phyloP scores from a whole-genome alignment of 768 basidiomycete genomes.

The Mycena venus region DNA sequence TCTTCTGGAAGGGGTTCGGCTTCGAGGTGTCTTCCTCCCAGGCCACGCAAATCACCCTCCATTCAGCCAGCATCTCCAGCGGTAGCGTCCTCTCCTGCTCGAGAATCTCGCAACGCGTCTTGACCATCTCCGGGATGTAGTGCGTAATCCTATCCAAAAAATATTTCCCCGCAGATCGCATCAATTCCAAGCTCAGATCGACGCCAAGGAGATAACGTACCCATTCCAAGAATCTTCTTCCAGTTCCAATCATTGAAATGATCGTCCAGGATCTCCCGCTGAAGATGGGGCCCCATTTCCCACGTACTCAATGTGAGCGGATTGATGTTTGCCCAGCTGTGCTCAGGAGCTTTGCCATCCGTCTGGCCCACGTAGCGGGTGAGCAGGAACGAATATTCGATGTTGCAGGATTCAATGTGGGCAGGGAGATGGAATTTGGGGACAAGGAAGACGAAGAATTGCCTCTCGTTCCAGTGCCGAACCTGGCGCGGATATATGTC shows the following conservation, averaged over 20 bases:
- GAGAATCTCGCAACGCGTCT: not conserved
- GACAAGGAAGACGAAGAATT: slow-evolving; percentile 34
- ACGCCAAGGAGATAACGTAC: not conserved
- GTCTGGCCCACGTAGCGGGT: slow-evolving; percentile 50
- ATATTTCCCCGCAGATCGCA: not conserved
- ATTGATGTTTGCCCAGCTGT: slow-evolving; percentile 49
- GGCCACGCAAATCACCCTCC: not conserved
- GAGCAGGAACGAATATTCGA: slow-evolving; percentile 38
- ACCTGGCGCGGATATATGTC: slow-evolving; percentile 17
- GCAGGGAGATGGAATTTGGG: slow-evolving; percentile 46
- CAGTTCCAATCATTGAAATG: slow-evolving; percentile 25
- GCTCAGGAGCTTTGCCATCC: slow-evolving; percentile 47
- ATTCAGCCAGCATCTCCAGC: not conserved
- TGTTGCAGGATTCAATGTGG: slow-evolving; percentile 35
- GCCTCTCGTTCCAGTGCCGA: not conserved
- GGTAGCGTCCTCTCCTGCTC: slow-evolving; percentile 2
- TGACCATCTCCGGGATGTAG: not conserved
- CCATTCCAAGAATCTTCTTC: slow-evolving; percentile 19
- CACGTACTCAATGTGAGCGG: slow-evolving; percentile 46
- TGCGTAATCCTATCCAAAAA: not conserved
- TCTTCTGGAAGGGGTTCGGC: not conserved
- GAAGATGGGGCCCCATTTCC: slow-evolving; percentile 51
- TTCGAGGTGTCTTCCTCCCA: not conserved
- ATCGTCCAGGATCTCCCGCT: slow-evolving; percentile 19
- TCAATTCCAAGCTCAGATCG: not conserved